Base-by-base conservation (phyloP, 106 monocot species). In the Dactylorhiza incarnata region DNA sequence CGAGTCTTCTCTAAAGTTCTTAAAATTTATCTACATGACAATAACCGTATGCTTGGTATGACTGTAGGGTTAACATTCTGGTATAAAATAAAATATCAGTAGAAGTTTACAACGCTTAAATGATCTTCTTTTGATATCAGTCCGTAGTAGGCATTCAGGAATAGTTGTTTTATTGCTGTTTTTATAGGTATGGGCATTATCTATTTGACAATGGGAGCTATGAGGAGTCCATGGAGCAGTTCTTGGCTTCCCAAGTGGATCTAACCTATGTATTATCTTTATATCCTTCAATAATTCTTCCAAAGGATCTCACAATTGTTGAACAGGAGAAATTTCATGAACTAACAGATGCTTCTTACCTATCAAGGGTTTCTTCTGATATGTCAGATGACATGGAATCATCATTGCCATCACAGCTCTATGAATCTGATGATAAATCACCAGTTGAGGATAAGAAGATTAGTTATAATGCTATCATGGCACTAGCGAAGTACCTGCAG, bases 161-260 rank as follows among this genome's bases (percentile, higher is more conserved):
- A 16, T 49, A 49, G 15, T 49, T 20, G 20, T 23, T 48, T 72
- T 72, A 22, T 16, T 72, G 48, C 13, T 49, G 17, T 49, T 26
- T 51, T 80, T 81, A 26, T 82, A 99, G 99, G 73, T 99, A 94
- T 84, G 99, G 87, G 15, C 94, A 99, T 72, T 84, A 83, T 82
- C 78, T 99, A 51, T 99, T 99, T 85, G 89, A 99, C 50, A 88
- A 79, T 83, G 94, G 86, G 73, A 85, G 80, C 72, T 99, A 92
- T 81, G 94, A 99, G 86, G 92, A 99, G 78, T 81, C 95, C 23
- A 68, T 97, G 88, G 92, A 94, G 5, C 99, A 99, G 29, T 94
- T 99, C 81, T 68, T 92, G 29, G 94, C 89, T 74, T 92, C 99
- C 49, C 89, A 94, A 87, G 99, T 92, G 79, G 99, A 99, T 72